Conservation (phyloP, 2,329 filamentous ascomycete genomes). For the Aspergillus oerlinghausenensis region DNA sequence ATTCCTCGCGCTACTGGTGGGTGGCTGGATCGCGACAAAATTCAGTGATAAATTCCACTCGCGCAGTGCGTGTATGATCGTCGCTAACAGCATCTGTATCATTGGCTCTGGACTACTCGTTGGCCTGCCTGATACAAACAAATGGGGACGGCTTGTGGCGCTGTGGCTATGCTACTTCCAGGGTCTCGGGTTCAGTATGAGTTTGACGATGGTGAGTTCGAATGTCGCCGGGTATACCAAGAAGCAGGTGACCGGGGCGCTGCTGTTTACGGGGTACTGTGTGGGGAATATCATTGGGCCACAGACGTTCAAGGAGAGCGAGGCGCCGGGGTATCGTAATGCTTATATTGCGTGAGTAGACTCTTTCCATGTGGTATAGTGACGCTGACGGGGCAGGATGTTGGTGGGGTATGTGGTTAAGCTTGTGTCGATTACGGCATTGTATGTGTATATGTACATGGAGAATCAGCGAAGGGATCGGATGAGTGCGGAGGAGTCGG, state of each 20-base stretch:
- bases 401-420: slow-evolving; percentile 52
- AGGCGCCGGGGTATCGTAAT: slow-evolving; percentile 47
- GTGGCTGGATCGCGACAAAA: no score
- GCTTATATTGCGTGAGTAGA: slow-evolving; percentile 24
- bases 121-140: slow-evolving; percentile 46
- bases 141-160: slow-evolving; percentile 55
- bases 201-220: slow-evolving; percentile 49
- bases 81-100: no score
- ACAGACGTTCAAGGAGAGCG: slow-evolving; percentile 49
- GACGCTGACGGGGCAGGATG: slow-evolving; percentile 38
- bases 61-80: no score
- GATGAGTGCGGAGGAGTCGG: slow-evolving; percentile 36
- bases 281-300: slow-evolving; percentile 47
- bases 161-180: slow-evolving; percentile 56
- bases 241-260: no score
- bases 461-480: slow-evolving; percentile 53
- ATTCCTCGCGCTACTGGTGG: slow-evolving; percentile 28
- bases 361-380: background rate
- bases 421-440: slow-evolving; percentile 44
- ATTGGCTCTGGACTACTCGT: slow-evolving; percentile 33
- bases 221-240: slow-evolving; percentile 40
- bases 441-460: slow-evolving; percentile 54
- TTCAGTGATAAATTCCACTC: no score
- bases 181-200: slow-evolving; percentile 51
- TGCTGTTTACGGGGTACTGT: no score